A percentile compares a stretch with the other conserved stretches of the same genome.
Conservation (phyloP, 73 alveolate species). For the Paramecium primaurelia region DNA sequence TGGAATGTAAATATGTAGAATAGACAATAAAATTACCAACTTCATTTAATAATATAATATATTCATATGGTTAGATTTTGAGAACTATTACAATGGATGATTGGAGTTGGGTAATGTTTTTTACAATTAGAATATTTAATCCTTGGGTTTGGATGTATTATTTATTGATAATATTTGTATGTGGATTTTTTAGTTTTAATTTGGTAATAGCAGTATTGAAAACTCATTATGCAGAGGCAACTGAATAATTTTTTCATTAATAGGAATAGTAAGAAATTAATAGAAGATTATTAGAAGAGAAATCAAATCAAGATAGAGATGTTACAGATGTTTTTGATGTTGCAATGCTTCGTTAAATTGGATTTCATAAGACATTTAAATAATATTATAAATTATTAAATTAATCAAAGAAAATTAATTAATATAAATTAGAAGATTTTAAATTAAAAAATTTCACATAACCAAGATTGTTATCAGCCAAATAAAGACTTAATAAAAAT, state of each 20-base stretch:
- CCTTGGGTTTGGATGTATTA: not conserved
- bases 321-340: not conserved
- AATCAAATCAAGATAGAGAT: not conserved
- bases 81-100: not conserved
- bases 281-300: not conserved
- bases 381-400: not conserved
- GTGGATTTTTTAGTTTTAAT: conserved; percentile 21
- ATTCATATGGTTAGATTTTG: not conserved
- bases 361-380: not conserved
- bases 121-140: not conserved
- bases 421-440: not conserved
- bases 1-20: not conserved
- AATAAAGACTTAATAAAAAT: not conserved
- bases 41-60: not conserved
- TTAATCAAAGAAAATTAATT: not conserved
- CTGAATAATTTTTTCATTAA: not conserved
- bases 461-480: not conserved
- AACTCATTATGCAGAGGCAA: not conserved
- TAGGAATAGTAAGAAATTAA: not conserved
- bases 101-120: conserved; percentile 19
- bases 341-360: not conserved
- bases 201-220: conserved; percentile 22
- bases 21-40: not conserved
- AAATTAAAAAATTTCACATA: not conserved
- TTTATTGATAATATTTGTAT: not conserved